Evolutionary conservation across 2,329 filamentous ascomycete species (phyloP).

Genomic region (Arthroderma sp.): DNA sequence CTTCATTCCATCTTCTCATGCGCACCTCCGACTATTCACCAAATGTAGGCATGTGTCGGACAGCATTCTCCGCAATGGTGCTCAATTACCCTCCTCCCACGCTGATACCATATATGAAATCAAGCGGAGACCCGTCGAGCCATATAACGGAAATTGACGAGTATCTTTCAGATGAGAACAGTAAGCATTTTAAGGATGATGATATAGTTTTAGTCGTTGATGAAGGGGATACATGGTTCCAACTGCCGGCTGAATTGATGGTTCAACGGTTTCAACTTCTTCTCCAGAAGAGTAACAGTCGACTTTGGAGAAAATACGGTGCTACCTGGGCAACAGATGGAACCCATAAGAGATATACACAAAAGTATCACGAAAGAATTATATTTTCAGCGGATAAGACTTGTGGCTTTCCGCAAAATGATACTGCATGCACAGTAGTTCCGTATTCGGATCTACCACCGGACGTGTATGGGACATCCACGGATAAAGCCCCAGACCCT

Average conservation of each 20-base stretch:
- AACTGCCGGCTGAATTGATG: constrained; percentile 50
- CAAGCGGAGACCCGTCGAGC: constrained; percentile 16
- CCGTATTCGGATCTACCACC: constrained; percentile 39
- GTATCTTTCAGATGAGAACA: constrained; percentile 35
- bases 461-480: constrained; percentile 36
- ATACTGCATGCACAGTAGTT: constrained; percentile 40
- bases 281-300: constrained; percentile 39
- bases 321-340: constrained; percentile 7
- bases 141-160: constrained; percentile 33
- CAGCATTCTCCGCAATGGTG: constrained; percentile 44
- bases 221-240: constrained; percentile 51
- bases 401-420: constrained; percentile 27
- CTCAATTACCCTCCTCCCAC: constrained; percentile 47
- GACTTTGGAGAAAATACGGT: constrained; percentile 40
- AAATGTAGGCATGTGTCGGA: constrained; percentile 42
- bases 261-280: constrained; percentile 49
- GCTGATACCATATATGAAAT: constrained; percentile 29
- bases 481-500: constrained; percentile 25
- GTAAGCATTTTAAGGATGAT: constrained; percentile 35
- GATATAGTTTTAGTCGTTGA: constrained; percentile 54
- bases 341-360: constrained; percentile 10
- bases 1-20: constrained; percentile 43
- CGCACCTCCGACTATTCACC: constrained; percentile 24
- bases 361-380: constrained; percentile 40
- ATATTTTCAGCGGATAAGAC: constrained; percentile 45